Evolutionary conservation across 2,329 filamentous ascomycete genomes (phyloP).

Genomic region (Hymenoscyphus fraxineus): DNA sequence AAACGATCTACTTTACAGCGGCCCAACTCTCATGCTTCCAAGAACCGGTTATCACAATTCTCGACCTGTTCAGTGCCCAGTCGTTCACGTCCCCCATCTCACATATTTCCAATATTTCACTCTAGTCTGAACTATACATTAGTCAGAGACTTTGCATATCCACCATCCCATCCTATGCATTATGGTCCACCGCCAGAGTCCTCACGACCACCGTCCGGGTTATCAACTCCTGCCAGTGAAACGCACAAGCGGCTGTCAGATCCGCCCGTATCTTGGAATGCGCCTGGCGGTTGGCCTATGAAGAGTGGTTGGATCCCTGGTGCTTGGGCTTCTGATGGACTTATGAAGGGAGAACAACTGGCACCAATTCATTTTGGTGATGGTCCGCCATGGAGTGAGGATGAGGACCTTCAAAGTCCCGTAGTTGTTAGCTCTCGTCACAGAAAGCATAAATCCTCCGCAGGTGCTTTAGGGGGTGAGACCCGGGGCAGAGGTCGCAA

Average conservation of each 20-base stretch:
- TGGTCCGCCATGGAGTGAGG: slow-evolving; percentile 90
- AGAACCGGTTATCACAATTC: slow-evolving; percentile 79
- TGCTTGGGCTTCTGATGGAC: slow-evolving; percentile 38
- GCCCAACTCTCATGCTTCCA: slow-evolving; percentile 73
- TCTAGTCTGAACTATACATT: slow-evolving; percentile 84
- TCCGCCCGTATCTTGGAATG: slow-evolving; percentile 70
- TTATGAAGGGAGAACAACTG: slow-evolving; percentile 65
- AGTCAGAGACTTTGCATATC: slow-evolving; percentile 95
- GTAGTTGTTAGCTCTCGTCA: slow-evolving; percentile 79
- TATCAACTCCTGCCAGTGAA: slow-evolving; percentile 83
- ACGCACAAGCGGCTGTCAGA: slow-evolving; percentile 75
- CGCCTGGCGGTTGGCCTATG: slow-evolving; percentile 32
- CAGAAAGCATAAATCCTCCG: slow-evolving; percentile 76
- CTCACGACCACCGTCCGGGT: slow-evolving; percentile 65
- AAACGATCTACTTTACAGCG: slow-evolving; percentile 59
- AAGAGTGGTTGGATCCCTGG: slow-evolving; percentile 55
- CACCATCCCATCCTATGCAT: slow-evolving; percentile 76
- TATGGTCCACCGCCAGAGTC: slow-evolving; percentile 84
- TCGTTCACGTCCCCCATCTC: slow-evolving; percentile 75
- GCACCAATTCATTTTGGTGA: slow-evolving; percentile 81
- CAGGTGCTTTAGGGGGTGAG: slow-evolving; percentile 42
- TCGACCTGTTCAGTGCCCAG: slow-evolving; percentile 64
- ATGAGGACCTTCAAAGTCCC: slow-evolving; percentile 90
- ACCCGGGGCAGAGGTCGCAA: slow-evolving; percentile 42
- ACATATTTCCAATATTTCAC: slow-evolving; percentile 76